Base-by-base conservation (phyloP, 192 early-diverging fungal species). In the Coemansia sp. region DNA sequence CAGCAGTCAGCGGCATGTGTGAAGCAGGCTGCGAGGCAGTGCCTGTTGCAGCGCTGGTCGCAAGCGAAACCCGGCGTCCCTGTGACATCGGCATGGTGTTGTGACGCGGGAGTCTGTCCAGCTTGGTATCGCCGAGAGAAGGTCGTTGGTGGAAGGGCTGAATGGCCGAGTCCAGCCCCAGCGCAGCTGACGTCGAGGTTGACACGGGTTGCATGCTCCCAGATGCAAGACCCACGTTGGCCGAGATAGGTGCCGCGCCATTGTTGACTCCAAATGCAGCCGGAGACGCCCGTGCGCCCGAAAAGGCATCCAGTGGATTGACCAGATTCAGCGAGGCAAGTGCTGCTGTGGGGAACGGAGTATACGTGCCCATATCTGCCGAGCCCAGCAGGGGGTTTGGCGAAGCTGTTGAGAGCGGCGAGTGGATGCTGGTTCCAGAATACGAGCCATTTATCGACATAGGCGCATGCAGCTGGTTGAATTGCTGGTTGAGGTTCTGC, bases 281-380 rank as follows among this genome's bases (percentile, higher is more conserved):
- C 34, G 54, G 28, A 17, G 54, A 5, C 19, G 54, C 14, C 57
- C 44, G 57, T 7, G 38, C 25, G 4, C 21, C 10, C 11, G 37
- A 38, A 19, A 54, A 14, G 21, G 44, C 44, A 28, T 81, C 78
- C 9, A 74, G 62, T 17, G 65, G 37, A 53, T 52, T 72, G 37
- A 72, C 69, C 59, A 81, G 54, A 21, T 81, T 75, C 19, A 75
- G 68, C 22, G 78, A 81, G 9, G 72, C 72, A 60, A 81, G 69
- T 14, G 68, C 78, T 42, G 65, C 64, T 20, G 78, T 81, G 42
- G 78, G 65, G 36, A 75, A 67, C 5, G 54, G 56, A 51, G 53
- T 20, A 42, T 69, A 60, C 28, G 65, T 42, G 38, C 42, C 57
- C 4, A 58, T 44, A n/a, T 72, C 69, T 14, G 59, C 42, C 15